Conservation (phyloP, 768 basidiomycete genomes). For the Stropharia rugosoannulata region DNA sequence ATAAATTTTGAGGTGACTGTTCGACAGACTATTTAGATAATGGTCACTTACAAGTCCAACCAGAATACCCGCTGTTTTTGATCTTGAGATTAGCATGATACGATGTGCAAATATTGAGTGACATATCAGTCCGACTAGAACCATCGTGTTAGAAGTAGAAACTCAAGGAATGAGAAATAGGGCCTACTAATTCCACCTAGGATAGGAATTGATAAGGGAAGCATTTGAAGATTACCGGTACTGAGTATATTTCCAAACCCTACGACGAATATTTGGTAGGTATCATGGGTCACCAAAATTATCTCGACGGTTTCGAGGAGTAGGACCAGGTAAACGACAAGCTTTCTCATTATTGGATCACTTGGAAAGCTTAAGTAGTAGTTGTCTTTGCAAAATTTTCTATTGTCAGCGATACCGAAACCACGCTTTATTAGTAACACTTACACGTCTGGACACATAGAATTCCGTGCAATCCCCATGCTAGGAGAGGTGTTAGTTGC, state of each 20-base stretch:
- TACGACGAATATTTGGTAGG: not conserved
- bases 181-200: not conserved
- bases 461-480: too few species aligned
- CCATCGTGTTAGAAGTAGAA: not conserved
- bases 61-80: constrained; percentile 14
- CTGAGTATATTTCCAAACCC: not conserved
- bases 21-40: not conserved
- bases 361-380: not conserved
- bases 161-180: not conserved
- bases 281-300: not conserved
- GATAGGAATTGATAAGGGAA: not conserved
- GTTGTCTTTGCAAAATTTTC: not conserved
- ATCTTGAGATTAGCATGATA: constrained; percentile 22
- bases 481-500: too few species aligned
- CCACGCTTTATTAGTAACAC: too few species aligned
- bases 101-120: constrained; percentile 30
- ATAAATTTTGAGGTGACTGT: not conserved
- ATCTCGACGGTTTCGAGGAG: not conserved
- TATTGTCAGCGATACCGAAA: too few species aligned
- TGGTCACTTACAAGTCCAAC: constrained; percentile 20
- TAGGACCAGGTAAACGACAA: not conserved
- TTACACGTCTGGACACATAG: too few species aligned
- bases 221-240: not conserved
- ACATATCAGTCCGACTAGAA: constrained; percentile 21
- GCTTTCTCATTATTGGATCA: not conserved